Evolutionary conservation across 306 rosid genomes (phyloP).

Genomic region (Medicago lupulina): DNA sequence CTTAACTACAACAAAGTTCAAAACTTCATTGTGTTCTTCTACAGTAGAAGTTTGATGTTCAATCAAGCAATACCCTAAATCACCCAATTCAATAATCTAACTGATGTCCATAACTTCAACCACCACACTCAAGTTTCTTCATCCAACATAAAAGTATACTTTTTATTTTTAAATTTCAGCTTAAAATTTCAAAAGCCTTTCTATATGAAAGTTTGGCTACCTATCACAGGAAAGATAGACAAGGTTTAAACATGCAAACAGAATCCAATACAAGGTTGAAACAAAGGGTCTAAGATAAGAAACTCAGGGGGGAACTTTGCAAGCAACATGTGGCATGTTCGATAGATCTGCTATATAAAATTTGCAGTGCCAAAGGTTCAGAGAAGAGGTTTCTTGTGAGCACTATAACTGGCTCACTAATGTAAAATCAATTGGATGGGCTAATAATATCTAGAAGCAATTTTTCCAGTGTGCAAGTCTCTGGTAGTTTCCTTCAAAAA

Average conservation of each 20-base stretch:
- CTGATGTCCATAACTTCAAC: slow-evolving; percentile 24
- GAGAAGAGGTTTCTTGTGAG: slow-evolving; percentile 13
- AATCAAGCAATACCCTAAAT: neutral
- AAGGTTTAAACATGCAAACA: neutral
- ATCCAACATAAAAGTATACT: no score
- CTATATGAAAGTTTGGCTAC: neutral
- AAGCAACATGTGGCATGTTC: slow-evolving; percentile 4
- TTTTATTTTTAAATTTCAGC: no score
- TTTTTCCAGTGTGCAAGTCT: slow-evolving; percentile 1
- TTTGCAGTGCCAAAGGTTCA: slow-evolving; percentile 1
- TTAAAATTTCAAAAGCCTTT: slow-evolving; percentile 7
- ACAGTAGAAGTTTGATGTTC: slow-evolving; percentile 5
- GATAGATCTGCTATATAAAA: neutral
- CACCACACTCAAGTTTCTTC: no score
- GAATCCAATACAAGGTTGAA: slow-evolving; percentile 25
- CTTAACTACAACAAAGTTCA: slow-evolving; percentile 26
- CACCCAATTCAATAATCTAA: slow-evolving; percentile 11
- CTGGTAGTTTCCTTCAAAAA: no score
- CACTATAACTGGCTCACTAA: neutral
- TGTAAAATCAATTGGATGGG: neutral
- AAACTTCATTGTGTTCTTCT: neutral
- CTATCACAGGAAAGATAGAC: neutral
- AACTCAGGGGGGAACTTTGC: neutral
- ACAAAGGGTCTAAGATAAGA: slow-evolving; percentile 8
- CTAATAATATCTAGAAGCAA: slow-evolving; percentile 3